Evolutionary conservation across 2,329 filamentous ascomycete genomes (phyloP).

Genomic region (Fusarium sororula): DNA sequence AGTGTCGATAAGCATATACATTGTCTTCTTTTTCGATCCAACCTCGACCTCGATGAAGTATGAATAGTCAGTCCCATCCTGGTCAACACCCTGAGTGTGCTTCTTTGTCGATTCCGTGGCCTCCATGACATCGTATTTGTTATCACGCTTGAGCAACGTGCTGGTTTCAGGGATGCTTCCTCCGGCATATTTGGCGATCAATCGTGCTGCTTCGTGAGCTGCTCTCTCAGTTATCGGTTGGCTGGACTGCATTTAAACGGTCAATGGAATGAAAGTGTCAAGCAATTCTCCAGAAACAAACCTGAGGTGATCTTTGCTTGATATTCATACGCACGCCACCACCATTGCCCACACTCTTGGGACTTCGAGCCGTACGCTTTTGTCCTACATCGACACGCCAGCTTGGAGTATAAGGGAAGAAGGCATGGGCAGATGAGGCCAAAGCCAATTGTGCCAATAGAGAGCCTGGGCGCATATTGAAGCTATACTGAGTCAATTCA

Average conservation of each 20-base stretch:
- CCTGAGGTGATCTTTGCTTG: conserved; percentile 48
- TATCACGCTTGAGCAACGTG: conserved; percentile 50
- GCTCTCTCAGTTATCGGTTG: conserved; percentile 49
- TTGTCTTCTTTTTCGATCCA: conserved; percentile 61
- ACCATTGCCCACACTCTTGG: conserved; percentile 30
- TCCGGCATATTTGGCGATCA: conserved; percentile 52
- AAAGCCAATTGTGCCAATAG: conserved; percentile 58
- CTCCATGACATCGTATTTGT: conserved; percentile 58
- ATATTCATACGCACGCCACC: conserved; percentile 53
- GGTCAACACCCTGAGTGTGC: conserved; percentile 65
- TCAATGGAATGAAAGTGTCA: conserved; percentile 7
- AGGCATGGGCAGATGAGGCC: conserved; percentile 56
- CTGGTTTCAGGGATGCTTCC: conserved; percentile 21
- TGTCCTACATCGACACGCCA: conserved; percentile 47
- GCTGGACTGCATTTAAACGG: conserved; percentile 42
- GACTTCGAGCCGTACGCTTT: conserved; percentile 32
- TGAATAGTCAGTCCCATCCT: conserved; percentile 72
- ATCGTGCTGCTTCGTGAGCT: conserved; percentile 49
- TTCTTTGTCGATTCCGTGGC: conserved; percentile 56
- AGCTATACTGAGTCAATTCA: conserved; percentile 9
- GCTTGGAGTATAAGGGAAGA: conserved; percentile 56
- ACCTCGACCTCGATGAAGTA: conserved; percentile 69
- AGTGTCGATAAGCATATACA: conserved; percentile 73
- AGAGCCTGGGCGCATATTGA: conserved; percentile 53
- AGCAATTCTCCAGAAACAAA: conserved; percentile 36